Evolutionary conservation across 257 asterid species (phyloP), one percentile per base, ranked within the genome.

Genomic region (Lithospermum erythrorhizon): DNA sequence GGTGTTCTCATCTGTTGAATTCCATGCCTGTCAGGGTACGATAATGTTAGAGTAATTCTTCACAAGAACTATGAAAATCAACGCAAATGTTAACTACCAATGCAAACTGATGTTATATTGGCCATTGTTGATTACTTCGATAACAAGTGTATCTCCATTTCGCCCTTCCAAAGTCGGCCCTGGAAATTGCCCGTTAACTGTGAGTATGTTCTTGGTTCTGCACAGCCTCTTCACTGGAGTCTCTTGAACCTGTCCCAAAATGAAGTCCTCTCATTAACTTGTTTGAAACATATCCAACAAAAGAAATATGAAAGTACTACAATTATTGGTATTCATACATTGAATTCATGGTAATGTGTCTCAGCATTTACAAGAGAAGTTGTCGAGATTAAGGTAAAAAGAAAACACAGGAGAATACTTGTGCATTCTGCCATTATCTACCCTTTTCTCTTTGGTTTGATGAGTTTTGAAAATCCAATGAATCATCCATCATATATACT

Each of bases 171-270:
- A 56, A 1, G 81, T 83, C 15, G 95, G 93, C 55, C 95, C 95
- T 6, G 93, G 95, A 6, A 87, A 82, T 73, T 82, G 93, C 2
- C 89, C 89, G 13, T 87, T 83, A 0, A 83, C 87, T 0, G 93
- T 83, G 29, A 87, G 58, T 57, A 82, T 81, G 63, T 59, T 76
- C 30, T 65, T 76, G 17, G 72, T 76, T 70, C 18, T 76, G 81
- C 95, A 87, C 51, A 83, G 70, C 78, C 86, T 76, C 32, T 66
- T 80, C 63, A 82, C 74, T 7, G 71, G 55, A 0, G 73, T 65
- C 35, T 70, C 71, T 75, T 87, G 75, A 71, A 83, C 87, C 95
- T 83, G 79, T 47, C n/a, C 32, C 21, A 45, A 22, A 2, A 22
- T 2, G 4, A 30, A 13, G 54, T 48, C 49, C 57, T 14, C 14